Percentiles rank a stretch among this genome's conserved stretches.
phyloP scores from a whole-genome alignment of 1,139 yeast genomes.

The Geotrichum candidum region DNA sequence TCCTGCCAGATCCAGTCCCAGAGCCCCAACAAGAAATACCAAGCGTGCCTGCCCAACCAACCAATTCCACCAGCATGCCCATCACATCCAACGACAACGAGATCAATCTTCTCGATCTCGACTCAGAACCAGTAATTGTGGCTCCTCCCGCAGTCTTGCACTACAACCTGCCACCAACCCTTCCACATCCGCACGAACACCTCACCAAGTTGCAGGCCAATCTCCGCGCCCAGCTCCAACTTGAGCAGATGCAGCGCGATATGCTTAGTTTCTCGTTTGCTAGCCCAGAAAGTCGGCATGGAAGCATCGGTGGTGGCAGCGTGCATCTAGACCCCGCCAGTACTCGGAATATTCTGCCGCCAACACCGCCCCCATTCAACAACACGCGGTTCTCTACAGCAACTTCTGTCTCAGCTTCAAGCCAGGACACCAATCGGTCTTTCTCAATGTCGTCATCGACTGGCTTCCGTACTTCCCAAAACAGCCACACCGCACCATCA shows the following conservation, averaged over 20 bases:
- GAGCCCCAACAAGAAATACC: background rate
- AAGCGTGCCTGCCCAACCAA: background rate
- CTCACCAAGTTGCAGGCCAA: conserved; percentile 10
- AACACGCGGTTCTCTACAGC: background rate
- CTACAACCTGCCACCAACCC: background rate
- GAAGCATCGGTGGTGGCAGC: background rate
- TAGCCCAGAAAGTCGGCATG: background rate
- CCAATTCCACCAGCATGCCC: background rate
- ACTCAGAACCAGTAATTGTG: background rate
- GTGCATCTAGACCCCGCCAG: background rate
- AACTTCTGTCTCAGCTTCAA: background rate
- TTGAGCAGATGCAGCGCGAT: conserved; percentile 9
- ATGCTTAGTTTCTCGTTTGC: background rate
- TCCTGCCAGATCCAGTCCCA: background rate
- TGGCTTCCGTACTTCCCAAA: background rate
- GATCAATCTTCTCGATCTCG: conserved; percentile 6
- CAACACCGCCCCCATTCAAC: background rate
- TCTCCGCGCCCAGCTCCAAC: conserved; percentile 10
- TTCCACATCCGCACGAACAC: background rate
- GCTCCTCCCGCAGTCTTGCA: background rate
- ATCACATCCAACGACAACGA: background rate
- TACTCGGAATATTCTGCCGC: background rate
- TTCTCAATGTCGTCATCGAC: background rate
- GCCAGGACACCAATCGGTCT: background rate
- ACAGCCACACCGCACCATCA: background rate